A percentile compares a stretch with the other conserved stretches of the same genome.
phyloP scores from a whole-genome alignment of 345 rosid species.

The Euphorbia tirucalli region DNA sequence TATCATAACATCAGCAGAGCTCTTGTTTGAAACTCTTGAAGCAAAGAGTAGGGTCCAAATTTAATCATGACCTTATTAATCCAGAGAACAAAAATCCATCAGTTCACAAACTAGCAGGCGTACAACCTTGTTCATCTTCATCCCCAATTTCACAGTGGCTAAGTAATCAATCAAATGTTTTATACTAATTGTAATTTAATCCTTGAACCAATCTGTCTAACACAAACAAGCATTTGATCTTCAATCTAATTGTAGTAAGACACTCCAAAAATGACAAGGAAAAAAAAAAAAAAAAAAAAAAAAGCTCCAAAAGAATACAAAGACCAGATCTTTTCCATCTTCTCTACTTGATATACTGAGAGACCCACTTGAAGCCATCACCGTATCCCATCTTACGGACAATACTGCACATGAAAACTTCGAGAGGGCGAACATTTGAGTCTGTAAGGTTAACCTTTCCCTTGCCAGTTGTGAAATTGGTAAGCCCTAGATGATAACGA shows the following conservation, averaged over 20 bases:
- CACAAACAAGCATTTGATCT: slow-evolving; percentile 24
- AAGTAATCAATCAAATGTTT: background rate
- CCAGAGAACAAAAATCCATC: background rate
- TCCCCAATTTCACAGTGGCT: slow-evolving; percentile 9
- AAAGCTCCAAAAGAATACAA: slow-evolving; percentile 16
- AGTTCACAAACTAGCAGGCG: background rate
- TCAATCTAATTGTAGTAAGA: slow-evolving; percentile 16
- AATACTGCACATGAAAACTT: slow-evolving; percentile 64
- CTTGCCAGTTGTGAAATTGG: slow-evolving; percentile 55
- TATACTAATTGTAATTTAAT: slow-evolving; percentile 5
- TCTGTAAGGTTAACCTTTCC: slow-evolving; percentile 45
- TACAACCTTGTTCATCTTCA: slow-evolving; percentile 10
- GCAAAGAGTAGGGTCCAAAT: background rate
- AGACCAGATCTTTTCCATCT: slow-evolving; percentile 1
- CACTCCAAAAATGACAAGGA: slow-evolving; percentile 17
- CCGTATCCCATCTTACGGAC: slow-evolving; percentile 68
- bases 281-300: slow-evolving; percentile 7
- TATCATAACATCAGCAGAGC: too few relatives aligned
- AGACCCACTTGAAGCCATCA: slow-evolving; percentile 63
- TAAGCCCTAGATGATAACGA: slow-evolving; percentile 47
- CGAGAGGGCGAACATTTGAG: slow-evolving; percentile 45
- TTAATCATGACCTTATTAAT: background rate
- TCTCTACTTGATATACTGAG: slow-evolving; percentile 61
- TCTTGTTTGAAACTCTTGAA: too few relatives aligned
- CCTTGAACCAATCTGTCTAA: slow-evolving; percentile 6